Evolutionary conservation across 169 alveolate species (phyloP).

Genomic region (Hepatocystis sp.): DNA sequence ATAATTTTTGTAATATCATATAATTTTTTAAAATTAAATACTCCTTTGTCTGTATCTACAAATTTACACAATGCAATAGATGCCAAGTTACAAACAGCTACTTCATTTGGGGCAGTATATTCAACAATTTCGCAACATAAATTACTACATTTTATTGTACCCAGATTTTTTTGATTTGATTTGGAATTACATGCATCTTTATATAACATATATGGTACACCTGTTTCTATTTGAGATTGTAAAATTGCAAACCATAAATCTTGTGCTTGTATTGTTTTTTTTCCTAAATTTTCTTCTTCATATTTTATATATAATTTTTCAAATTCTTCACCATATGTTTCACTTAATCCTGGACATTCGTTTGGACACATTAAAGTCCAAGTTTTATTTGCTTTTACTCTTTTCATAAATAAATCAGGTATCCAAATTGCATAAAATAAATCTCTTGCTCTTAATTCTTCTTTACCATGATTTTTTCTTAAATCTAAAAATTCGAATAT

Average conservation of each 20-base stretch:
- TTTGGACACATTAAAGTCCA: conserved; percentile 99
- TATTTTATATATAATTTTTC: conserved; percentile 92
- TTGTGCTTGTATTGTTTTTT: conserved; percentile 97
- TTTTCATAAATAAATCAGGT: conserved; percentile 98
- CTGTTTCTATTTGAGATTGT: conserved; percentile 98
- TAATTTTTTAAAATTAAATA: conserved; percentile 87
- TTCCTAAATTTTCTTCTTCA: conserved; percentile 93
- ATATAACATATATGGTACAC: conserved; percentile 99
- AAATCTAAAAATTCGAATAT: conserved; percentile 95
- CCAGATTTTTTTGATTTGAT: conserved; percentile 97
- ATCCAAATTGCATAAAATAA: conserved; percentile 99
- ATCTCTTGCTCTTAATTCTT: conserved; percentile 98
- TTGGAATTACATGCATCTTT: conserved; percentile 96
- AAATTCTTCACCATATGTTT: conserved; percentile 97
- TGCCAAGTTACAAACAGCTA: conserved; percentile 99
- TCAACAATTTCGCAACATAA: conserved; percentile 98
- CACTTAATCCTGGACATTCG: conserved; percentile 97
- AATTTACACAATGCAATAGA: conserved; percentile 94
- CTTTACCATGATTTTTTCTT: conserved; percentile 98
- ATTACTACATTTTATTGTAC: conserved; percentile 97
- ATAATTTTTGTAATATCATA: conserved; percentile 92
- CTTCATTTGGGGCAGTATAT: conserved; percentile 97
- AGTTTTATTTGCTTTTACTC: conserved; percentile 95
- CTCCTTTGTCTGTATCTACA: conserved; percentile 81
- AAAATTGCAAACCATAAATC: conserved; percentile 96